Evolutionary conservation across 768 basidiomycete genomes (phyloP).

Genomic region (Holtermanniella nyarrowii): DNA sequence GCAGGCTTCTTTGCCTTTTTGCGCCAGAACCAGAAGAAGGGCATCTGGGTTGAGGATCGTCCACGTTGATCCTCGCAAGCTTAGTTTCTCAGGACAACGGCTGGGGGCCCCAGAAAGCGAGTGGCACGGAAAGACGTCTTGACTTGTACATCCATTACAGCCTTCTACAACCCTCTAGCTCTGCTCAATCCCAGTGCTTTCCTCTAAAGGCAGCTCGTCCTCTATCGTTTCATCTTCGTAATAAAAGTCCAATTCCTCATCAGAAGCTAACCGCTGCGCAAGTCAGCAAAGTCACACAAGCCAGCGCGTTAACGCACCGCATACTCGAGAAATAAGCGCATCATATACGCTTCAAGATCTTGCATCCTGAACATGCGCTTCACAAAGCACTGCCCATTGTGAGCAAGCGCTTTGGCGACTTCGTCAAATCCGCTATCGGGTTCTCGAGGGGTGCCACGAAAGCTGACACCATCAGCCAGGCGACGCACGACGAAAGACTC

Average conservation of each 20-base stretch:
- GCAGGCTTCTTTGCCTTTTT: too few relatives aligned
- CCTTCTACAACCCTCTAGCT: too few relatives aligned
- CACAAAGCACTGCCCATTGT: constrained; percentile 40
- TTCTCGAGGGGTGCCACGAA: constrained; percentile 36
- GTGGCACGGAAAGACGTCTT: too few relatives aligned
- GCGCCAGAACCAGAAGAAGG: too few relatives aligned
- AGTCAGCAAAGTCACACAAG: background rate
- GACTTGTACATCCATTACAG: too few relatives aligned
- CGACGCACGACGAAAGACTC: constrained; percentile 7
- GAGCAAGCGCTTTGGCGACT: constrained; percentile 40
- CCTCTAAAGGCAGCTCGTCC: too few relatives aligned
- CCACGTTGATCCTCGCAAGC: too few relatives aligned
- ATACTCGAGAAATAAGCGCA: constrained; percentile 41
- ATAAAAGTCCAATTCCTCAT: background rate
- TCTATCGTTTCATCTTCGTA: background rate
- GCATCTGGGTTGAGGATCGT: too few relatives aligned
- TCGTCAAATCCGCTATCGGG: constrained; percentile 42
- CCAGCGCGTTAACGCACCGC: constrained; percentile 21
- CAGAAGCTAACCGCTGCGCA: background rate
- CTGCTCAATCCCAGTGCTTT: too few relatives aligned
- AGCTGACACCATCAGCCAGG: constrained; percentile 20
- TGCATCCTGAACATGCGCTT: constrained; percentile 39
- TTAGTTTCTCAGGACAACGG: too few relatives aligned
- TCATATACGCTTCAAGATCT: constrained; percentile 42
- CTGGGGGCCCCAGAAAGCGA: too few relatives aligned